Conservation (phyloP, 75 land plant genomes). For the Pinus taeda region DNA sequence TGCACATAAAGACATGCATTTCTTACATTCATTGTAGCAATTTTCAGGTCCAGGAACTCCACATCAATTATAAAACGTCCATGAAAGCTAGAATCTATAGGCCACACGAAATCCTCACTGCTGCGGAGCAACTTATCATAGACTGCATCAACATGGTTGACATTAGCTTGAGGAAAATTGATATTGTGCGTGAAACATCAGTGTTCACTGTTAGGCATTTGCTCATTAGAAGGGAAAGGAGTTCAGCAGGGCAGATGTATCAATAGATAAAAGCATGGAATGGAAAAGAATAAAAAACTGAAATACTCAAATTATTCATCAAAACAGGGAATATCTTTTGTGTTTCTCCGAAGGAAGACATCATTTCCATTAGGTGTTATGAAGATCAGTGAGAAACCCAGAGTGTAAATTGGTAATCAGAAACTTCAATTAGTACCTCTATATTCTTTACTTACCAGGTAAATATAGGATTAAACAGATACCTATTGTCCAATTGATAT, state of each 20-base stretch:
- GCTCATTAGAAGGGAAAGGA: not conserved
- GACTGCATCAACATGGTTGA: conserved; percentile 39
- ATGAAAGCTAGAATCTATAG: conserved; percentile 50
- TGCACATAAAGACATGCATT: not conserved
- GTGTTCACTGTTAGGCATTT: not conserved
- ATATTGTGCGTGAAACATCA: not conserved
- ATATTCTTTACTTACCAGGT: too few relatives aligned
- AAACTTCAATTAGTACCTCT: too few relatives aligned
- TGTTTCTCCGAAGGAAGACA: not conserved
- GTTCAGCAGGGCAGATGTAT: not conserved
- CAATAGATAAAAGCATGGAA: not conserved
- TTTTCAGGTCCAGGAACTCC: conserved; percentile 81
- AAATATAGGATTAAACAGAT: too few relatives aligned
- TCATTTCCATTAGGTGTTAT: not conserved
- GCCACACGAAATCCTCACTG: conserved; percentile 80
- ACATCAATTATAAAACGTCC: conserved; percentile 75
- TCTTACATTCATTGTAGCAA: conserved; percentile 51
- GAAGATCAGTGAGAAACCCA: not conserved
- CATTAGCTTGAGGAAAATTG: not conserved
- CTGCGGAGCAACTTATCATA: conserved; percentile 57
- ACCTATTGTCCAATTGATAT: too few relatives aligned
- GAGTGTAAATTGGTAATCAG: too few relatives aligned
- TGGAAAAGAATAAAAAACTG: not conserved
- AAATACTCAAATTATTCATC: not conserved
- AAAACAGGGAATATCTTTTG: too few relatives aligned